These are phyloP conservation scores for Xylariomycetidae sp. DNA, from an alignment of 2,329 filamentous ascomycete species.

Conservation along the genomic window DNA sequence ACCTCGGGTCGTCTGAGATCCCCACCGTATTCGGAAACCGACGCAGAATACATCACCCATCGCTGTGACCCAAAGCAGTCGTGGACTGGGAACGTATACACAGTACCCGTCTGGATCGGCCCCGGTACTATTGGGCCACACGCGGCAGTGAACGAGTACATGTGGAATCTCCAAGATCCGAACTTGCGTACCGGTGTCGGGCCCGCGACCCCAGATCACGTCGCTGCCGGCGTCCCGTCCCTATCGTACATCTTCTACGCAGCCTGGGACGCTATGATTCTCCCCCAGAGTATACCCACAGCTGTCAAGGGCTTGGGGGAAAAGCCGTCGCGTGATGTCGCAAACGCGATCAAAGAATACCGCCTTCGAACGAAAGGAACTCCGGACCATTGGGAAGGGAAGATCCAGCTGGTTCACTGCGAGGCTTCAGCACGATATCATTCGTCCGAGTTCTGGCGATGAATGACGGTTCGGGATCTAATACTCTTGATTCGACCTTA, in stretches of 20 bases:
- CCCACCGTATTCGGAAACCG: constrained; percentile 19
- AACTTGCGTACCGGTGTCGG: constrained; percentile 33
- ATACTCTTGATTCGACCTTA: too few species aligned
- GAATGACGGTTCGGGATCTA: too few species aligned
- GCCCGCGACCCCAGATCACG: constrained; percentile 45
- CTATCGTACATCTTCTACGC: constrained; percentile 42
- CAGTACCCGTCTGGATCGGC: constrained; percentile 45
- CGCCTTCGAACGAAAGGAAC: constrained; percentile 21
- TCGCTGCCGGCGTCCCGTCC: constrained; percentile 44
- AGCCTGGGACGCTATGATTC: constrained; percentile 48
- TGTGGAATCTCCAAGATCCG: constrained; percentile 35
- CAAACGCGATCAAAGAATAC: constrained; percentile 25
- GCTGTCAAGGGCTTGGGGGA: constrained; percentile 6
- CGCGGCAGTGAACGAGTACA: constrained; percentile 43
- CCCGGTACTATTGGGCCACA: constrained; percentile 26
- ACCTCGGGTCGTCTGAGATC: constrained; percentile 21
- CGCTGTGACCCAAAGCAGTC: constrained; percentile 20
- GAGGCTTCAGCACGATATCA: constrained; percentile 13
- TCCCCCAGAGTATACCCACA: constrained; percentile 25
- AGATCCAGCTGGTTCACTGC: constrained; percentile 22
- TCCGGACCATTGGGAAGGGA: constrained; percentile 24
- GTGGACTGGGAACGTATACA: constrained; percentile 24
- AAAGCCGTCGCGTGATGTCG: constrained; percentile 21
- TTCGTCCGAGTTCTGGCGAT: constrained; percentile 19
- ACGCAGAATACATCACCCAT: constrained; percentile 22